Conservation (phyloP, 306 rosid genomes). For the Astragalus glycyphyllos region DNA sequence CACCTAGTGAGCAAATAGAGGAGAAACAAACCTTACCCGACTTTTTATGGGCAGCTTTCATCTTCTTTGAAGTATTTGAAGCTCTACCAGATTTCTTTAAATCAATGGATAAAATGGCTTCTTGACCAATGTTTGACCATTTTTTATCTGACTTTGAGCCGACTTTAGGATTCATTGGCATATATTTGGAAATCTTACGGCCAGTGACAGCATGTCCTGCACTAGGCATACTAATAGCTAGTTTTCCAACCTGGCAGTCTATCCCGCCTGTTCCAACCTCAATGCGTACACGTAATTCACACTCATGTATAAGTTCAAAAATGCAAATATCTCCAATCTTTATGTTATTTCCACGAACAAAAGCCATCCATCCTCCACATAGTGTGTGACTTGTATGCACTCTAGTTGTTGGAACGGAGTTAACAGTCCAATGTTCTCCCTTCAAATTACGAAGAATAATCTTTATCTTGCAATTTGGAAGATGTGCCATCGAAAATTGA, state of each 20-base stretch:
- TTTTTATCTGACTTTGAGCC: slow-evolving; percentile 66
- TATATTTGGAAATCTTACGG: slow-evolving; percentile 51
- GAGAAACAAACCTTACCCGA: slow-evolving; percentile 62
- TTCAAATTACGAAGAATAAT: slow-evolving; percentile 80
- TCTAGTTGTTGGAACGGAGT: slow-evolving; percentile 89
- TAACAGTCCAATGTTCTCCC: slow-evolving; percentile 92
- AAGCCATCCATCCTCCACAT: slow-evolving; percentile 99
- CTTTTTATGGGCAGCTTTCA: slow-evolving; percentile 60
- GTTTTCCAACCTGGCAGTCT: slow-evolving; percentile 65
- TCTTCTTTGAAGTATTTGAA: slow-evolving; percentile 59
- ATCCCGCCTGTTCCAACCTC: slow-evolving; percentile 61
- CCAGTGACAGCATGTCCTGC: slow-evolving; percentile 53
- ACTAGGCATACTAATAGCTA: slow-evolving; percentile 47
- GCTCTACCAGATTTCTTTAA: slow-evolving; percentile 61
- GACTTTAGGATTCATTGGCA: slow-evolving; percentile 56
- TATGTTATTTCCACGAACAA: slow-evolving; percentile 83
- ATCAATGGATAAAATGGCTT: slow-evolving; percentile 58
- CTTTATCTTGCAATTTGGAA: slow-evolving; percentile 84
- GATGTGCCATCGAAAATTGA: slow-evolving; percentile 85
- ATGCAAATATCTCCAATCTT: slow-evolving; percentile 83
- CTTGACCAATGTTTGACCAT: slow-evolving; percentile 56
- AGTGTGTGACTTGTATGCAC: slow-evolving; percentile 91
- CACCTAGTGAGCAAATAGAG: slow-evolving; percentile 35
- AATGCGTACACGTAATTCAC: slow-evolving; percentile 79
- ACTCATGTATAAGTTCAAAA: slow-evolving; percentile 81